Base-by-base conservation (phyloP, 2,329 filamentous ascomycete species). In the Fusarium papillatum region DNA sequence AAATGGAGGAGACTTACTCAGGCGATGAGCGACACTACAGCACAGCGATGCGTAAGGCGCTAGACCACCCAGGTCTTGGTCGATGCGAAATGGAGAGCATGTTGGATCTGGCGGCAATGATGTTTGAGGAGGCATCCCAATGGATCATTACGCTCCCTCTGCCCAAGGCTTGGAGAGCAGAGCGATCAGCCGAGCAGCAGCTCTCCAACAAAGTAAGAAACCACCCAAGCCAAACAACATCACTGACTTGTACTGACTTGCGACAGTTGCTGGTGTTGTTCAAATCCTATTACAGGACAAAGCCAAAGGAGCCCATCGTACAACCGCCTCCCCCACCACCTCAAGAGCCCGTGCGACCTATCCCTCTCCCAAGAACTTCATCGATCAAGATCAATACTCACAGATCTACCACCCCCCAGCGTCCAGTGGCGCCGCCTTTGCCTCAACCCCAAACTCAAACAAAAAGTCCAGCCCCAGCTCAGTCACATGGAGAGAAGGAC, bases 81-180 rank as follows among this genome's bases (percentile, higher is more conserved):
- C 82, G 86, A n/a, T 76, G 77, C 9, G 86, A 87, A 75, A 80
- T 87, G 65, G 84, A 85, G 70, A 85, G 80, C 46, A 80, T 87
- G 61, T 79, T 87, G 57, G 84, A 87, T 72, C 71, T 87, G n/a
- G 86, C 86, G 17, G 84, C 83, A 13, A 85, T 86, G 82, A 87
- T 87, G 85, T 87, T 87, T 73, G 86, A 87, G 69, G 85, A 86
- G 72, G 84, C 86, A 16, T 78, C 81, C 55, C 82, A 82, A 62
- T 87, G 85, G 83, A 80, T 87, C 11, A 64, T 87, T 14, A 86
- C 85, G 2, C 68, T 87, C 19, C 82, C 82, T 69, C 79, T 86
- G 64, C 86, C 86, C 11, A 85, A 86, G 76, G 81, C 78, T 11
- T 87, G 86, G 86, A 85, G 78, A 73, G 82, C 82, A 19, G 82